These are phyloP conservation scores for Cadophora luteo-olivacea DNA, from an alignment of 2,329 filamentous ascomycete genomes.

Conservation along the genomic window DNA sequence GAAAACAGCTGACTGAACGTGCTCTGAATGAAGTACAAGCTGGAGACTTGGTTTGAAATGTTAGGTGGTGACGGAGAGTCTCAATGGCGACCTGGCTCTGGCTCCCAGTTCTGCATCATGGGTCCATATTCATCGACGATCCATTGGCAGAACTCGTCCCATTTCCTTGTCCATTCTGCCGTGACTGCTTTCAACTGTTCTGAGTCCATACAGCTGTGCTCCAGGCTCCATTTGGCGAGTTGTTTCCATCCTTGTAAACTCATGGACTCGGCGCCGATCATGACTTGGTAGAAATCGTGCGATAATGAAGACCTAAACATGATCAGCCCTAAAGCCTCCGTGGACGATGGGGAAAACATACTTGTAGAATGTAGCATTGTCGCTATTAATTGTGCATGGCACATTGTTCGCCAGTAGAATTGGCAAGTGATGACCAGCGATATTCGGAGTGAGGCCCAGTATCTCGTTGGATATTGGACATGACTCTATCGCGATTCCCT, in stretches of 20 bases:
- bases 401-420: conserved; percentile 73
- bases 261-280: conserved; percentile 73
- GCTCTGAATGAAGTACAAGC: not conserved
- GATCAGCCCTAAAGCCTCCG: conserved; percentile 22
- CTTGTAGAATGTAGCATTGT: conserved; percentile 77
- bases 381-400: conserved; percentile 76
- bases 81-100: conserved; percentile 32
- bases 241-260: conserved; percentile 75
- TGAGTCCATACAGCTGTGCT: conserved; percentile 61
- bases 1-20: not conserved
- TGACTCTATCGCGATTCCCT: conserved; percentile 74
- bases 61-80: not conserved
- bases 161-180: conserved; percentile 58
- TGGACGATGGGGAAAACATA: conserved; percentile 45
- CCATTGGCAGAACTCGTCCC: conserved; percentile 63
- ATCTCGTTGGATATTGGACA: conserved; percentile 82
- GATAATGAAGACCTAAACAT: conserved; percentile 67
- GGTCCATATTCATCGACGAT: conserved; percentile 53
- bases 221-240: conserved; percentile 66
- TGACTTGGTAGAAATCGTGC: conserved; percentile 79
- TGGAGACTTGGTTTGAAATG: not conserved
- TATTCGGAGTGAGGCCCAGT: conserved; percentile 69
- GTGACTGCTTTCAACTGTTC: conserved; percentile 50
- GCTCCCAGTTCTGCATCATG: conserved; percentile 31
- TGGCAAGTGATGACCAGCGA: conserved; percentile 71